Base-by-base conservation (phyloP, 768 basidiomycete species). In the Mycena chlorophos region DNA sequence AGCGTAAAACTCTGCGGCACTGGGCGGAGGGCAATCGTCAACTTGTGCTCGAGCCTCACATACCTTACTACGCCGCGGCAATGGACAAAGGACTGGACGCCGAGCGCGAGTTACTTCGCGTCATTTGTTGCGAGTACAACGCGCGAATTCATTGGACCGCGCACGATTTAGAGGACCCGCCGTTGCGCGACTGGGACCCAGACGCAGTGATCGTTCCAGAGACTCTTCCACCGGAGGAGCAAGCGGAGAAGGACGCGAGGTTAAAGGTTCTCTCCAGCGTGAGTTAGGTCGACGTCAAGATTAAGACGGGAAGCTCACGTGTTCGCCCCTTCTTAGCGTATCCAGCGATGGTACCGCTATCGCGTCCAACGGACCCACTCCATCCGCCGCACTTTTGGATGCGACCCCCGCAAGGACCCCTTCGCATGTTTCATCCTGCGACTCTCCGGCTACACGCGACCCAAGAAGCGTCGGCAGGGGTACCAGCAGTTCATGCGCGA, bases 11-110 rank as follows among this genome's bases (percentile, higher is more conserved):
- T 28, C 29, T 51, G 3, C 38, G 38, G 8, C 3, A 46, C 8
- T 57, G 55, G 55, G 49, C 55, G 1, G 43, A 51, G 34, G 55
- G 55, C 3, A 34, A 40, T 1, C 26, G 51, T 1, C 51, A 57
- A 16, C 10, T 19, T 2, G 19, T 57, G 2, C 13, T 57, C 26
- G 30, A 27, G 10, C 46, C 56, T 1, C 49, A 57, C 19, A n/a
- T 57, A 2, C 16, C 19, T 0, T 27, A 14, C 1, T 57, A 57
- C 19, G 26, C 34, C 5, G 39, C 46, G 12, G 56, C 56, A 4
- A 4, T 52, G 22, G 56, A 48, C 5, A 26, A 45, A 1, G 56
- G 51, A 0, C 45, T 34, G 34, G 34, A 17, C 10, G 20, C 26
- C 2, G 51, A 57, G 31, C 31, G 34, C 12, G 12, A n/a, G 34